Base-by-base conservation (phyloP, 2,329 filamentous ascomycete genomes). In the Ophiostoma sp. region DNA sequence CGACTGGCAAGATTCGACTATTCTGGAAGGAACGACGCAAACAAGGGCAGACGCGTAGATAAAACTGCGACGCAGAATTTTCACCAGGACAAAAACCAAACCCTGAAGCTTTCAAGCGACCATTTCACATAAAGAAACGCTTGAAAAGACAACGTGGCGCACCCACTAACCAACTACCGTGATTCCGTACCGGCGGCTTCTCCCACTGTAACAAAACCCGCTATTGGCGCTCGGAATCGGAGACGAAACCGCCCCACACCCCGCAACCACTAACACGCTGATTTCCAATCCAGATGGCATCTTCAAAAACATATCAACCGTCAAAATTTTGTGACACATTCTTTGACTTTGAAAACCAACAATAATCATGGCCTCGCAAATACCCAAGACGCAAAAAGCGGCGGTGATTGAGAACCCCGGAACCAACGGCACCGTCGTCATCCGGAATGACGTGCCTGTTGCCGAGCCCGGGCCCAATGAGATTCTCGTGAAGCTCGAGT, bases 341-440 rank as follows among this genome's bases (percentile, higher is more conserved):
- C n/a, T 52, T 2, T 4, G 5, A 25, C 6, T 1, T 11, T 11
- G 3, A 19, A n/a, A 39, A 39, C 4, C 25, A n/a, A 12, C 42
- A 61, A 61, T 11, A 33, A 22, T 15, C 39, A 48, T 48, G 64
- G 0, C 42, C 25, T 33, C 22, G 12, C n/a, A 63, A 31, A 66
- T 66, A 66, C 31, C 68, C 11, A 42, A 8, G 19, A 70, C 69
- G 3, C 69, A 70, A 59, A 45, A 3, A 25, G 69, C 50, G 31
- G 69, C 50, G 1, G 50, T 70, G 25, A 70, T 70, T 59, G 69
- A 70, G 36, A 70, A 70, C 36, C 69, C 69, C 1, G 69, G 69
- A 1, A 31, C 33, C 12, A 31, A 70, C 4, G 69, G n/a, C n/a
- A 42, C 15, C 1, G 33, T 70, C 2, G 50, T 59, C 31, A 11